These are phyloP conservation scores for Trametes hirsuta DNA, from an alignment of 1,284 basidiomycete genomes.

Conservation along the genomic window DNA sequence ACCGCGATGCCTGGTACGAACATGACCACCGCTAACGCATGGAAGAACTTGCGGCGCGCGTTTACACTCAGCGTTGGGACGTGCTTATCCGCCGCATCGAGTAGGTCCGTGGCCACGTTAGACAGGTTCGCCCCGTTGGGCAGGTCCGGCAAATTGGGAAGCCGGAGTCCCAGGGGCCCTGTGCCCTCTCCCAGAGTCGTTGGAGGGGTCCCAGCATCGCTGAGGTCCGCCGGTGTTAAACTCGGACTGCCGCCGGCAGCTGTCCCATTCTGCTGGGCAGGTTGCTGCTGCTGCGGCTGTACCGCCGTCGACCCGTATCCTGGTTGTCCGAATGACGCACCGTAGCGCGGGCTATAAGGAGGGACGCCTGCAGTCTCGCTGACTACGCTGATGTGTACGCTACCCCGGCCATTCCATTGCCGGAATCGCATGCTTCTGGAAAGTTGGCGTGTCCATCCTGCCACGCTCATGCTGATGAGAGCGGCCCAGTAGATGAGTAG, in stretches of 20 bases:
- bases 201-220: conserved; percentile 32
- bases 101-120: conserved; percentile 76
- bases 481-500: conserved; percentile 87
- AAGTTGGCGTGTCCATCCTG: conserved; percentile 91
- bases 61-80: conserved; percentile 92
- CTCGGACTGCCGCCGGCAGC: conserved; percentile 2
- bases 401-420: conserved; percentile 41
- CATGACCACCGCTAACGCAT: conserved; percentile 94
- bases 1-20: conserved; percentile 92
- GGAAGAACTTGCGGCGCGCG: conserved; percentile 97
- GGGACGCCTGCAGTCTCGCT: conserved; percentile 16
- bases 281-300: background rate
- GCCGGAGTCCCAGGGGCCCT: conserved; percentile 43
- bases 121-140: conserved; percentile 47
- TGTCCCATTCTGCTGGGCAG: background rate
- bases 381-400: conserved; percentile 22
- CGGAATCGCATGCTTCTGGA: conserved; percentile 73
- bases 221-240: conserved; percentile 12
- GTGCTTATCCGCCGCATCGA: conserved; percentile 86
- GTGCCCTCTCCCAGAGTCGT: conserved; percentile 29
- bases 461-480: conserved; percentile 83
- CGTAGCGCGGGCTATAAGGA: conserved; percentile 20
- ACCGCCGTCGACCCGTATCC: conserved; percentile 7
- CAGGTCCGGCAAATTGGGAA: conserved; percentile 54
- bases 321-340: conserved; percentile 10